phyloP scores from a whole-genome alignment of 129 eudicot species.

The Oenanthe sinensis region DNA sequence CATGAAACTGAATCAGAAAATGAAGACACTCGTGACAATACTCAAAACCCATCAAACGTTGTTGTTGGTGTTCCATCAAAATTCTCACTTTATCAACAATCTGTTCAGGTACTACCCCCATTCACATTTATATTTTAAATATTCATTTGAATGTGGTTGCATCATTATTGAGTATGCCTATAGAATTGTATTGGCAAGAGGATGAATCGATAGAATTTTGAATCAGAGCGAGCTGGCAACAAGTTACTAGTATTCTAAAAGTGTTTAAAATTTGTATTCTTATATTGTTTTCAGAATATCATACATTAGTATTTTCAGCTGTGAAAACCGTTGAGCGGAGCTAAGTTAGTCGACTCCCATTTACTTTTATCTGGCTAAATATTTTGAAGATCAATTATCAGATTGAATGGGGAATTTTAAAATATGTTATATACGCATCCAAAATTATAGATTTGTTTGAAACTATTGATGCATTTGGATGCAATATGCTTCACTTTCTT shows the following conservation, averaged over 20 bases:
- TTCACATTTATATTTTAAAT: neutral
- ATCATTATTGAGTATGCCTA: too few relatives aligned
- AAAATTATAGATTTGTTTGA: neutral
- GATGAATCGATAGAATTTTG: too few relatives aligned
- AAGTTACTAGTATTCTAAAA: too few relatives aligned
- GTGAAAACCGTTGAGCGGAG: neutral
- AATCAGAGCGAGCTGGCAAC: too few relatives aligned
- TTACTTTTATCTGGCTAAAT: too few relatives aligned
- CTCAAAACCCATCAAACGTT: slow-evolving; percentile 15
- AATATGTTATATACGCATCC: neutral
- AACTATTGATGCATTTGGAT: neutral
- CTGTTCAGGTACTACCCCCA: slow-evolving; percentile 58
- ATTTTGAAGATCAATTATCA: too few relatives aligned
- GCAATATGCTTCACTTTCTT: neutral
- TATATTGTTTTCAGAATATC: too few relatives aligned
- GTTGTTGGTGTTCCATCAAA: slow-evolving; percentile 51
- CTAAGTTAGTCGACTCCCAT: too few relatives aligned
- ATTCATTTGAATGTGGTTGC: too few relatives aligned
- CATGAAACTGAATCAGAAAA: slow-evolving; percentile 25
- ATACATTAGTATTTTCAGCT: neutral
- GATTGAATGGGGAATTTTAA: neutral
- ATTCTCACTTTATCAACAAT: slow-evolving; percentile 81
- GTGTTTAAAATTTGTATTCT: too few relatives aligned
- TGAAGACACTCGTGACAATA: slow-evolving; percentile 7
- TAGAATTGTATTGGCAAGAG: too few relatives aligned